A percentile compares a stretch with the other conserved stretches of the same genome.
Conservation (phyloP, 345 rosid genomes). For the Salix arbutifolia region DNA sequence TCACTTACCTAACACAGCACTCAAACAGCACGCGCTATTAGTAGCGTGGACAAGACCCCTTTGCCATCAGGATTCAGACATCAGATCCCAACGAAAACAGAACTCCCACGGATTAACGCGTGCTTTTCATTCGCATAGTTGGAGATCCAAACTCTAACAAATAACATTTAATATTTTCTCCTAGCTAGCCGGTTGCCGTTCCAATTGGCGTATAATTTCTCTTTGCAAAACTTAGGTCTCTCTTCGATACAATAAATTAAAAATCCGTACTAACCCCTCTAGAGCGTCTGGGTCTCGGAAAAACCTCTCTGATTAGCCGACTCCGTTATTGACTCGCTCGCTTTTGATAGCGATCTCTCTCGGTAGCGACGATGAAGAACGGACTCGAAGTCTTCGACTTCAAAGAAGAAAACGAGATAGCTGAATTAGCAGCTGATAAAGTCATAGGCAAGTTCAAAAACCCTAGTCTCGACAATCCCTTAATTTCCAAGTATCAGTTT, state of each 20-base stretch:
- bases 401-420: conserved; percentile 65
- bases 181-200: no score
- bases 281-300: neutral
- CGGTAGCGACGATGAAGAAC: conserved; percentile 42
- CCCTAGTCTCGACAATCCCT: conserved; percentile 51
- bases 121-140: no score
- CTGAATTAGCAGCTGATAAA: conserved; percentile 46
- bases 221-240: neutral
- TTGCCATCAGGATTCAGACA: no score
- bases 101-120: no score
- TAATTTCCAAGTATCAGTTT: conserved; percentile 39
- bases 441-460: conserved; percentile 42
- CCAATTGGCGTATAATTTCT: neutral
- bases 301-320: conserved; percentile 4
- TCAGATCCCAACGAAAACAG: no score
- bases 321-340: neutral
- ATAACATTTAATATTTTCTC: no score
- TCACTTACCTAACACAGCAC: no score
- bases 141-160: no score
- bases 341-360: neutral
- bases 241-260: neutral
- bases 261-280: neutral
- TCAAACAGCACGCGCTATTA: no score
- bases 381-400: conserved; percentile 54
- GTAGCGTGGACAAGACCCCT: no score